Evolutionary conservation across 225 moss, liverwort and hornwort genomes (phyloP), one percentile per base, ranked within the genome.

Genomic region (Takakia lepidozioides): DNA sequence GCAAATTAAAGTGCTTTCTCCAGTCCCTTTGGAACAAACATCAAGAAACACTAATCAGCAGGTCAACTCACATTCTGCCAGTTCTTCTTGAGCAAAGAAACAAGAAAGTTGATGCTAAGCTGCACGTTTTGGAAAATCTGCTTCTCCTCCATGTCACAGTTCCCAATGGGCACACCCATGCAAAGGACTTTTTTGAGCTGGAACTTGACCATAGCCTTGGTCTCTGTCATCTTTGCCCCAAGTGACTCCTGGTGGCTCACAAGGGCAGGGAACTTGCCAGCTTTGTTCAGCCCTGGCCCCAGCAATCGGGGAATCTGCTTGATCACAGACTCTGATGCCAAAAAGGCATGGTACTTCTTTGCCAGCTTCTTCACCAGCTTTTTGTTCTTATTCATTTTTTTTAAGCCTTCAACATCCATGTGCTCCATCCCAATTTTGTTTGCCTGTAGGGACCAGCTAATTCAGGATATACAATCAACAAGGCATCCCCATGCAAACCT

Each of bases 381-480:
- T 68, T 91, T 91, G 53, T 91, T 91, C 63, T 91, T 91, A 64
- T 91, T 91, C 86, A 91, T 81, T 62, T 87, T 91, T 70, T 91
- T 91, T 40, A 91, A 35, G 41, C 81, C 78, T 59, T 91, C 87
- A 0, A 86, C 70, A 37, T 91, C 91, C 87, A 91, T 91, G 61
- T 59, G 76, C 51, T 86, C 91, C 30, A 86, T 71, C 1, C 81
- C 75, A 30, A 69, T 51, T 73, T 91, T 91, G 81, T 73, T 83
- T 3, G 86, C 78, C 79, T 86, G 64, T 43, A n/a, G n/a, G n/a
- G n/a, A n/a, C n/a, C n/a, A n/a, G n/a, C n/a, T n/a, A n/a, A n/a
- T n/a, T n/a, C n/a, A n/a, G n/a, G n/a, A n/a, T 0, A 23, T 1
- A 0, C 0, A 19, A 2, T 15, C 1, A 19, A 1, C 4, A 39